phyloP scores from a whole-genome alignment of 1,284 basidiomycete species.

The Cutaneotrichosporon spelunceum region DNA sequence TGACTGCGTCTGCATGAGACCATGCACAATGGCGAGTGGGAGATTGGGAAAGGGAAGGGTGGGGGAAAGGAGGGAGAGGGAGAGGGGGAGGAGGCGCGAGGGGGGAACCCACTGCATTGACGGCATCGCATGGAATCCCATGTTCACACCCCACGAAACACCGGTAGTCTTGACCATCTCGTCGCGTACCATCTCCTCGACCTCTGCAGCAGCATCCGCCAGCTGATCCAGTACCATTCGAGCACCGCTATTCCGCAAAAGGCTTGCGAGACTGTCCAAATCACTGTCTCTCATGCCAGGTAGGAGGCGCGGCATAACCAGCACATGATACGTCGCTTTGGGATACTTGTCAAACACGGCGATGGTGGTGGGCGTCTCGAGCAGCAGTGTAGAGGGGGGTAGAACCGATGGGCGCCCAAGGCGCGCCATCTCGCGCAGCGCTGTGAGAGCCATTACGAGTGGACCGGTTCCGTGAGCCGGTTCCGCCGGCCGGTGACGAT shows the following conservation, averaged over 20 bases:
- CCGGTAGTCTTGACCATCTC: slow-evolving; percentile 78
- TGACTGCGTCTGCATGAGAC: no score
- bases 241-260: slow-evolving; percentile 54
- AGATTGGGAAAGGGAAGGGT: not conserved
- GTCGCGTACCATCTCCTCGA: slow-evolving; percentile 64
- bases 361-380: slow-evolving; percentile 61
- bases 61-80: not conserved
- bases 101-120: slow-evolving; percentile 55
- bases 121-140: slow-evolving; percentile 81
- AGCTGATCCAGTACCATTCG: slow-evolving; percentile 59
- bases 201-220: slow-evolving; percentile 58
- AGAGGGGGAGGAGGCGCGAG: not conserved
- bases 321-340: slow-evolving; percentile 78
- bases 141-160: slow-evolving; percentile 73
- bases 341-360: slow-evolving; percentile 82
- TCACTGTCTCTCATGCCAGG: slow-evolving; percentile 37
- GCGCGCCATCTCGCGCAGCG: slow-evolving; percentile 64
- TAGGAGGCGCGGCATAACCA: slow-evolving; percentile 64
- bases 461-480: no score
- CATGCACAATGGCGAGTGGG: no score
- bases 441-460: slow-evolving; percentile 46
- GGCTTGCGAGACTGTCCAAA: slow-evolving; percentile 60
- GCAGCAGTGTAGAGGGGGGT: slow-evolving; percentile 62
- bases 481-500: no score
- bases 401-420: slow-evolving; percentile 57